Conservation (phyloP, 345 rosid species). For the Citrus trifoliata region DNA sequence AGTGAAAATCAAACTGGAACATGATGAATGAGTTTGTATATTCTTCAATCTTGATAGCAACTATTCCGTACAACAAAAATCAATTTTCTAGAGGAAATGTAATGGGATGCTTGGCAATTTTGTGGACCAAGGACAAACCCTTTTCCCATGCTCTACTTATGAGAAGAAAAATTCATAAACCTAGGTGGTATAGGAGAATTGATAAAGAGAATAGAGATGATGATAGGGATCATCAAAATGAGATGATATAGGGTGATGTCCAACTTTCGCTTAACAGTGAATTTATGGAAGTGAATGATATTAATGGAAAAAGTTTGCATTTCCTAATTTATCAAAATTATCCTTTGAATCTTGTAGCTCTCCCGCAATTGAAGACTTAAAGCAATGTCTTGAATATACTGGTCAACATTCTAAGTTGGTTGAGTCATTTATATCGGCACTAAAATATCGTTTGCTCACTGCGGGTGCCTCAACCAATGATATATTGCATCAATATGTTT, state of each 20-base stretch:
- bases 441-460: constrained; percentile 85
- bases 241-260: not conserved
- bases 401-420: constrained; percentile 96
- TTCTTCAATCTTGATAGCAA: not conserved
- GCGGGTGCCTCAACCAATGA: constrained; percentile 99
- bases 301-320: not conserved
- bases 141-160: not conserved
- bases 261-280: not conserved
- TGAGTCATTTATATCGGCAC: constrained; percentile 83
- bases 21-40: not conserved
- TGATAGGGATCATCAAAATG: not conserved
- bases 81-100: not conserved
- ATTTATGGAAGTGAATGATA: constrained; percentile 8
- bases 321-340: constrained; percentile 11
- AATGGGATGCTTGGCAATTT: not conserved
- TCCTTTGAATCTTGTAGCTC: constrained; percentile 46
- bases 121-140: not conserved
- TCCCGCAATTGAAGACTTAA: constrained; percentile 93
- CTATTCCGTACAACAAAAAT: not conserved
- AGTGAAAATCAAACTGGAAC: not conserved
- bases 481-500: constrained; percentile 95
- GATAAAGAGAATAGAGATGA: too few species aligned
- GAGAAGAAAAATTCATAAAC: not conserved
- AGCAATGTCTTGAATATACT: constrained; percentile 91
- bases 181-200: too few species aligned